Evolutionary conservation across 2,329 filamentous ascomycete species (phyloP).

Genomic region (Hysterium pulicare): DNA sequence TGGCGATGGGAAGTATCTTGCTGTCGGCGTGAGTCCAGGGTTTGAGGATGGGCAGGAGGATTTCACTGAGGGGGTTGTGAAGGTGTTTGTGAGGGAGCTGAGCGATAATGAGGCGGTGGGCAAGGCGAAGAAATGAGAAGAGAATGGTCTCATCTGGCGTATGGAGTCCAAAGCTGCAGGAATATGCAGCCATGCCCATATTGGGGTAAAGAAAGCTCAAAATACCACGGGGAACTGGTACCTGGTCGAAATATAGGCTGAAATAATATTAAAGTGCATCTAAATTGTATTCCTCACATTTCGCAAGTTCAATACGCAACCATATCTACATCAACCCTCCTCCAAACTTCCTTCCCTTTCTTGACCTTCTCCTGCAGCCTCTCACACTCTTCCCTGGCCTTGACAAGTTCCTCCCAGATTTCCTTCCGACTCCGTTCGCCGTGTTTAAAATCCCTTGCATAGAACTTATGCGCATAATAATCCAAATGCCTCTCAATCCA

Average conservation of each 20-base stretch:
- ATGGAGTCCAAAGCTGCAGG: no score
- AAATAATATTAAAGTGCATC: no score
- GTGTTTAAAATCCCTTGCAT: background rate
- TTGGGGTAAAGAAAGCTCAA: no score
- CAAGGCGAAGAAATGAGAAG: conserved; percentile 63
- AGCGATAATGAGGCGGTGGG: conserved; percentile 84
- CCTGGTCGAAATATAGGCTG: no score
- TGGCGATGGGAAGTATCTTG: conserved; percentile 71
- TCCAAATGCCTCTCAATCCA: conserved; percentile 1
- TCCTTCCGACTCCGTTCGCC: background rate
- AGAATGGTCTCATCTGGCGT: no score
- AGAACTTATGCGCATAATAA: background rate
- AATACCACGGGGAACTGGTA: no score
- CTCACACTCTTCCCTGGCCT: background rate
- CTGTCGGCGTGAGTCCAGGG: conserved; percentile 77
- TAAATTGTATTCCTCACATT: no score
- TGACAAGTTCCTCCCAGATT: conserved; percentile 1
- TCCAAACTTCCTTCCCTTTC: no score
- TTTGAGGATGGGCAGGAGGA: conserved; percentile 87
- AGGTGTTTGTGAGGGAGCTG: conserved; percentile 78
- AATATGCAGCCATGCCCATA: no score
- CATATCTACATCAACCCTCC: no score
- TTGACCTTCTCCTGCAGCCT: background rate
- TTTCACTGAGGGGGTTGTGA: conserved; percentile 67
- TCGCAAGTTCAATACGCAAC: no score